phyloP scores from a whole-genome alignment of 306 rosid species.

The Vigna unguiculata region DNA sequence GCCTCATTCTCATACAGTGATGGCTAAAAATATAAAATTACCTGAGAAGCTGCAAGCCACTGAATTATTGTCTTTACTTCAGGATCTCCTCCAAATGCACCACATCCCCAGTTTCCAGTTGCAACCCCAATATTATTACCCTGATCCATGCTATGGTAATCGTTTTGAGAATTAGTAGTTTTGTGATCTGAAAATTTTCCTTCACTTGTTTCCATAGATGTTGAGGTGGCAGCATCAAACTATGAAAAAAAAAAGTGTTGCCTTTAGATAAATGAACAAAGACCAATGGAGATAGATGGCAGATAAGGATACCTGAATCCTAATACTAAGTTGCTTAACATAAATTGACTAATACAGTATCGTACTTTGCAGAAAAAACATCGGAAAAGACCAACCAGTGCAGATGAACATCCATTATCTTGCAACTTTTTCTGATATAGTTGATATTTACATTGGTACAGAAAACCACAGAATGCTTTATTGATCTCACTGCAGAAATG shows the following conservation, averaged over 20 bases:
- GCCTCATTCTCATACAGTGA: neutral
- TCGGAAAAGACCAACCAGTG: constrained; percentile 39
- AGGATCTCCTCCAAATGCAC: constrained; percentile 98
- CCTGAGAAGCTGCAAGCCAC: constrained; percentile 99
- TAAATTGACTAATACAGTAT: constrained; percentile 27
- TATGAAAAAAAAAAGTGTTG: constrained; percentile 38
- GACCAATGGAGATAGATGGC: constrained; percentile 32
- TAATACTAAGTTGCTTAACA: constrained; percentile 6
- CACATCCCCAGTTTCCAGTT: constrained; percentile 99
- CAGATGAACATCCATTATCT: constrained; percentile 49
- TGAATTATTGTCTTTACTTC: constrained; percentile 84
- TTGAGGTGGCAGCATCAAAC: constrained; percentile 51
- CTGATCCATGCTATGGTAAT: constrained; percentile 38
- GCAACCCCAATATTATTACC: constrained; percentile 68
- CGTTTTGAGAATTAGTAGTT: constrained; percentile 44
- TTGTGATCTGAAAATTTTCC: constrained; percentile 42
- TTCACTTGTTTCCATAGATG: constrained; percentile 47
- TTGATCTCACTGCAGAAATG: constrained; percentile 78
- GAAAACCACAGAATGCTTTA: constrained; percentile 93
- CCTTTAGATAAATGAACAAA: constrained; percentile 22
- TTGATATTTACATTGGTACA: constrained; percentile 54
- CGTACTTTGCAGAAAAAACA: constrained; percentile 10
- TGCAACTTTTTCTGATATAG: constrained; percentile 50
- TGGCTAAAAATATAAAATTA: constrained; percentile 48
- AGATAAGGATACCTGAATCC: constrained; percentile 5